A percentile compares a stretch with the other conserved stretches of the same genome.
phyloP scores from a whole-genome alignment of 2,329 filamentous ascomycete species.

The Fusarium zealandicum region DNA sequence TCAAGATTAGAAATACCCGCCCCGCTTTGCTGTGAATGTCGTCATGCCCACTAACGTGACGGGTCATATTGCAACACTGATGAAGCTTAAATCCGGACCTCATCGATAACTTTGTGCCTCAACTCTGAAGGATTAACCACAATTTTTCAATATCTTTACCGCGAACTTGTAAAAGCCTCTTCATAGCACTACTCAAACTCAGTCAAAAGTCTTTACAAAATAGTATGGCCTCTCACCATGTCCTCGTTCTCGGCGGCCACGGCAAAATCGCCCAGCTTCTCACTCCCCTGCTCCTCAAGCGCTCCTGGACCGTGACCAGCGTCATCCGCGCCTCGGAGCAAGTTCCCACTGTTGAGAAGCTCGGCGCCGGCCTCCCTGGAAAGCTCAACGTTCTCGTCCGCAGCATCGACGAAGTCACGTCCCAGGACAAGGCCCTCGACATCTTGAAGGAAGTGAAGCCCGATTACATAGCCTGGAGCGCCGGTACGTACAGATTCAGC shows the following conservation, averaged over 20 bases:
- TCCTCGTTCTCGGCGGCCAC: conserved; percentile 82
- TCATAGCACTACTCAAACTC: neutral
- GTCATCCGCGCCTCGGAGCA: conserved; percentile 79
- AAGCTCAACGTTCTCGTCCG: conserved; percentile 73
- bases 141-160: neutral
- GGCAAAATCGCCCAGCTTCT: conserved; percentile 79
- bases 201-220: neutral
- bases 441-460: conserved; percentile 68
- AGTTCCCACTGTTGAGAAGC: conserved; percentile 65
- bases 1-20: conserved; percentile 27
- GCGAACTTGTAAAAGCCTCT: neutral
- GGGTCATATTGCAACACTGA: neutral
- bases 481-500: conserved; percentile 57
- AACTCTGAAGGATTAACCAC: neutral
- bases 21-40: conserved; percentile 30
- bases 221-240: conserved; percentile 53
- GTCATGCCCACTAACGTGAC: conserved; percentile 21
- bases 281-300: conserved; percentile 76
- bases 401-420: conserved; percentile 75
- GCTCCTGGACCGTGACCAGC: conserved; percentile 79
- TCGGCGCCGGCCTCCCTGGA: conserved; percentile 65
- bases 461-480: conserved; percentile 74
- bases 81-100: neutral
- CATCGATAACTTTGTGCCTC: neutral
- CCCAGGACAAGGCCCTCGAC: conserved; percentile 64